phyloP scores from a whole-genome alignment of 179 eudicot species.

The Spinacia oleracea region DNA sequence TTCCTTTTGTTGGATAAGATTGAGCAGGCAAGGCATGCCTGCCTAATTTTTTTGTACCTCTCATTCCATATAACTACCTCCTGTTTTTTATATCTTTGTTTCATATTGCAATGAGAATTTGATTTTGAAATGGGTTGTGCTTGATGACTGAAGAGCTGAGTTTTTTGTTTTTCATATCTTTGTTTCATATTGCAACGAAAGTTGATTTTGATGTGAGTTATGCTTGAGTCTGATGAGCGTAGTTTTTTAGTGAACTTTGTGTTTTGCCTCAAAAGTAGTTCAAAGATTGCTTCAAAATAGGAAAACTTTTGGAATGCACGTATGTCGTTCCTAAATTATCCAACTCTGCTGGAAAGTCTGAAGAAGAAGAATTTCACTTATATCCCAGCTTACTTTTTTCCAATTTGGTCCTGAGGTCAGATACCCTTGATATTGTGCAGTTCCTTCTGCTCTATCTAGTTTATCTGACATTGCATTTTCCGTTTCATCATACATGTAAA shows the following conservation, averaged over 20 bases:
- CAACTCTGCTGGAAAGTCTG: not conserved
- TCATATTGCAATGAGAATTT: not conserved
- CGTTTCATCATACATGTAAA: not conserved
- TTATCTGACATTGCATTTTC: not conserved
- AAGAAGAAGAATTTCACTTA: constrained; percentile 2
- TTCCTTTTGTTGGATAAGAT: constrained; percentile 7
- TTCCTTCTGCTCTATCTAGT: not conserved
- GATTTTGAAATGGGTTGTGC: not conserved
- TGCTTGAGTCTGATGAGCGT: not conserved
- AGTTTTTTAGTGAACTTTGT: not conserved
- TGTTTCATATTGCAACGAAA: no score
- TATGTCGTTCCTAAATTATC: not conserved
- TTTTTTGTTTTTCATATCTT: no score
- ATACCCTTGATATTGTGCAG: not conserved
- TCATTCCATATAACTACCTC: not conserved
- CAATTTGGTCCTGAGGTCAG: not conserved
- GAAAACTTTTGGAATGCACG: not conserved
- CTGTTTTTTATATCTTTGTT: not conserved
- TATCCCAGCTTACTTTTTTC: not conserved
- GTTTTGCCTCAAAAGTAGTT: not conserved
- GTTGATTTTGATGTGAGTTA: no score
- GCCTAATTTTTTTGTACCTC: constrained; percentile 9
- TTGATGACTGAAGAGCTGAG: no score
- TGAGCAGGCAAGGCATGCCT: constrained; percentile 6
- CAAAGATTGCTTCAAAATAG: no score